Evolutionary conservation across 768 basidiomycete species (phyloP), one percentile per base, ranked within the genome.

Genomic region (Saitozyma sp.): DNA sequence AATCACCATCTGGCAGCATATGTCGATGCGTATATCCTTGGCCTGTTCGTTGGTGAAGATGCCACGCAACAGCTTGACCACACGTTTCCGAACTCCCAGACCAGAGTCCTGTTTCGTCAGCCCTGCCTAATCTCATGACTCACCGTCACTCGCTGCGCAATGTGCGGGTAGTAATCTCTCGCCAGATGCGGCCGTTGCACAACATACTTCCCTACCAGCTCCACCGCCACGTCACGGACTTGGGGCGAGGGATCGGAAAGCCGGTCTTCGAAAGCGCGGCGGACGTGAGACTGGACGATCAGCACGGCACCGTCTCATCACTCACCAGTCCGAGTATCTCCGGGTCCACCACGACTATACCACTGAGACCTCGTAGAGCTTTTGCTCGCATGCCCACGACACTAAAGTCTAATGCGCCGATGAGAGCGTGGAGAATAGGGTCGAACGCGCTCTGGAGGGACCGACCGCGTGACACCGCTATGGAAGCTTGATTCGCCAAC

Each of bases 151-250:
- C 96, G 88, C 63, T 92, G 90, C 1, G 90, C 87, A 57, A 99
- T 90, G 77, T 87, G 87, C 52, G 84, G 83, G 71, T 94, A 95
- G 80, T 98, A 98, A 69, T 93, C 87, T 4, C 85, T 85, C 0
- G 90, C 91, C n/a, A 98, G 87, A 59, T 88, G 87, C 0, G 92
- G 91, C 0, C 88, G 87, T 64, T 92, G 89, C 42, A 93, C 86
- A 83, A 98, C 88, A 72, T 98, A 95, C 81, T 92, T 95, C n/a
- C 96, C 96, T 61, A 98, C 91, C 61, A 99, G 82, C 74, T 98
- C 96, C 13, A 99, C 91, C 6, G 95, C 93, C 6, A 93, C 92
- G 76, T 99, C 96, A 10, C 96, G 89, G 8, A 99, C 96, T 16
- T 90, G 89, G 0, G 96, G 89, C 0, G 96, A 98, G 66, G 85